phyloP scores from a whole-genome alignment of 148 eudicot species.

The Limonium bicolor region DNA sequence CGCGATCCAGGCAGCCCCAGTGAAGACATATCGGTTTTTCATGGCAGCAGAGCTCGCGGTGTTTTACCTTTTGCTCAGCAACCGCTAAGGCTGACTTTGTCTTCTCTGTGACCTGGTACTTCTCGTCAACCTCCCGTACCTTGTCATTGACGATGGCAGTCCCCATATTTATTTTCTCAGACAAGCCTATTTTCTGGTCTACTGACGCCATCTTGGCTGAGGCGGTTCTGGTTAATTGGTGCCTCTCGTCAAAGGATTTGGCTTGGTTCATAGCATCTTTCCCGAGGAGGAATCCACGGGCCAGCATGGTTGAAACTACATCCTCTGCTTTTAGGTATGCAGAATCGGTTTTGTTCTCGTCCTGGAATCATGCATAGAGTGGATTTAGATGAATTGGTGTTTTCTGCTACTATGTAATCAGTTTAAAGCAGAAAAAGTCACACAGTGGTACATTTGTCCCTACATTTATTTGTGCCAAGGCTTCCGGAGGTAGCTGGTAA shows the following conservation, averaged over 20 bases:
- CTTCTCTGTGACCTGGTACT: conserved; percentile 81
- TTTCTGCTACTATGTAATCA: neutral
- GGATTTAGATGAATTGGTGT: neutral
- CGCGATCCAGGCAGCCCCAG: conserved; percentile 72
- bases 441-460: no score
- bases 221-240: conserved; percentile 73
- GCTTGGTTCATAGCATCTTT: conserved; percentile 88
- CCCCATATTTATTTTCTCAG: conserved; percentile 75
- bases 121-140: conserved; percentile 78
- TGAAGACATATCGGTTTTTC: conserved; percentile 73
- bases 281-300: conserved; percentile 83
- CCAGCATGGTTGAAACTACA: conserved; percentile 85
- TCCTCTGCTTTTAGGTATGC: conserved; percentile 87
- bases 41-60: conserved; percentile 78
- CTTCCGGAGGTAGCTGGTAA: conserved; percentile 49
- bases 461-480: no score
- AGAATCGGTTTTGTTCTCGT: conserved; percentile 32
- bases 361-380: conserved; percentile 21
- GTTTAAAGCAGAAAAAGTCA: no score
- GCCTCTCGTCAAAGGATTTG: conserved; percentile 84
- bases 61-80: conserved; percentile 79
- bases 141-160: conserved; percentile 71
- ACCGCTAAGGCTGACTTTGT: conserved; percentile 67
- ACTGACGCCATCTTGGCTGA: conserved; percentile 63
- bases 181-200: conserved; percentile 76